Conservation (phyloP, 2,329 filamentous ascomycete species). For the Metarhizium guizhouense region DNA sequence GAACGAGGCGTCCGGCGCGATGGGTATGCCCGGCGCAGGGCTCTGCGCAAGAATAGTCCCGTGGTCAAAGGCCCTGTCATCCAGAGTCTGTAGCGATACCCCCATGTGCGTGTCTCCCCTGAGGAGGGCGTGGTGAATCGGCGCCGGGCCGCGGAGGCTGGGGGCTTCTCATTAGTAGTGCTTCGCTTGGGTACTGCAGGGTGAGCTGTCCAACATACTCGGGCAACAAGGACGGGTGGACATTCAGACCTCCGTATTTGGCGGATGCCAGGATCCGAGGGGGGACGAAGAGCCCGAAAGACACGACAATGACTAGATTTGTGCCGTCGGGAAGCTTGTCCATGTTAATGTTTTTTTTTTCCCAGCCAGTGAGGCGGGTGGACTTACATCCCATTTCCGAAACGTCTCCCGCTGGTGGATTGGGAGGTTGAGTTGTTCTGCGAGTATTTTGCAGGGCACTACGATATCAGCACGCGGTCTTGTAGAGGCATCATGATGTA, state of each 20-base stretch:
- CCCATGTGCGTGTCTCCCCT: conserved; percentile 53
- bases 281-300: conserved; percentile 87
- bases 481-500: too few species aligned
- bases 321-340: conserved; percentile 48
- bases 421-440: conserved; percentile 52
- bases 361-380: not conserved
- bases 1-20: conserved; percentile 35
- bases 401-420: conserved; percentile 77
- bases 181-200: not conserved
- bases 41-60: conserved; percentile 69
- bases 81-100: conserved; percentile 78
- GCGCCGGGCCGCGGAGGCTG: conserved; percentile 76
- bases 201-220: conserved; percentile 42
- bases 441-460: conserved; percentile 68
- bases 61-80: conserved; percentile 67
- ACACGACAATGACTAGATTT: conserved; percentile 84
- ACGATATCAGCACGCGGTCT: not conserved
- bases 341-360: not conserved
- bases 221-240: conserved; percentile 86
- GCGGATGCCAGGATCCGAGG: conserved; percentile 59
- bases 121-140: conserved; percentile 77
- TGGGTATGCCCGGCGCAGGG: conserved; percentile 44
- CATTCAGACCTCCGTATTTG: conserved; percentile 80
- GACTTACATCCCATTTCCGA: conserved; percentile 63
- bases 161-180: not conserved